These are phyloP conservation scores for Acanthamoeba divionensis DNA, from an alignment of 208 protist genomes.

Conservation along the genomic window DNA sequence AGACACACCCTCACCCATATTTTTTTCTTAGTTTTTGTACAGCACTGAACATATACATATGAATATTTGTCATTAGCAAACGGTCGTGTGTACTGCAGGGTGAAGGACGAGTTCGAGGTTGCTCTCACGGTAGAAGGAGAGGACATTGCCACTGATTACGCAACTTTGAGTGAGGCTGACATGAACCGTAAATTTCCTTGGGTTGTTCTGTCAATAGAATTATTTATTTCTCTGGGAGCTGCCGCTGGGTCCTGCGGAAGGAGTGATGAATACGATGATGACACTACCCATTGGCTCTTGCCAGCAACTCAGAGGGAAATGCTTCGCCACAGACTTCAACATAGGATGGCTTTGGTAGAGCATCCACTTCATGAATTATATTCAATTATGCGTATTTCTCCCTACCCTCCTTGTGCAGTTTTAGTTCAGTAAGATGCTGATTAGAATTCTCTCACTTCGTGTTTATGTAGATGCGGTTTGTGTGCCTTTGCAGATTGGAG, in stretches of 20 bases:
- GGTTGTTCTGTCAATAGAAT: slow-evolving; percentile 49
- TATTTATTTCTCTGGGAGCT: slow-evolving; percentile 56
- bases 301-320: too few species aligned
- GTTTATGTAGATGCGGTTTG: slow-evolving; percentile 15
- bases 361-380: slow-evolving; percentile 58
- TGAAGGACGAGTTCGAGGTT: slow-evolving; percentile 58
- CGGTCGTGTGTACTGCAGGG: slow-evolving; percentile 46
- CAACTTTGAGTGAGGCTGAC: background rate
- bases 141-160: background rate
- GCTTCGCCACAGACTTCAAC: slow-evolving; percentile 57
- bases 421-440: background rate
- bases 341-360: slow-evolving; percentile 27
- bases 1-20: background rate
- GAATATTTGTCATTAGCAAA: background rate
- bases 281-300: too few species aligned
- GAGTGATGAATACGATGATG: background rate
- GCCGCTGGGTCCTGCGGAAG: background rate
- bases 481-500: slow-evolving; percentile 35
- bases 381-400: slow-evolving; percentile 58
- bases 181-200: slow-evolving; percentile 45
- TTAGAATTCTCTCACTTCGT: too few species aligned
- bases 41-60: too few species aligned
- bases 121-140: slow-evolving; percentile 53
- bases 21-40: background rate
- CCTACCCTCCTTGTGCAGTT: background rate